Evolutionary conservation across 805 yeast genomes (phyloP).

Genomic region (Suhomyces pyralidae): DNA sequence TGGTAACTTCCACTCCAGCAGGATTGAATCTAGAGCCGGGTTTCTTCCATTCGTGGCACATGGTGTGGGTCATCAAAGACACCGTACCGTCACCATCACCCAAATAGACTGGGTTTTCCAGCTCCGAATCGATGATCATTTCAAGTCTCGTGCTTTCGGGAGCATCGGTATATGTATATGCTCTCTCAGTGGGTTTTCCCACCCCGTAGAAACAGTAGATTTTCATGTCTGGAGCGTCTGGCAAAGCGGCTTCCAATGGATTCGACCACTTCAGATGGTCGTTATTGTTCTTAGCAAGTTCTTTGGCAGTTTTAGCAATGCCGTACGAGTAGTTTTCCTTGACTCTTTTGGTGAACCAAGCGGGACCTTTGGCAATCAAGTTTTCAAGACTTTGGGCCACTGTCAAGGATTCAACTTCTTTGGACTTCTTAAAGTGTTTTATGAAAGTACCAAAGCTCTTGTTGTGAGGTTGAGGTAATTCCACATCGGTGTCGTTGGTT

Average conservation of each 20-base stretch:
- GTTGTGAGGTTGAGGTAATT: slow-evolving; percentile 16
- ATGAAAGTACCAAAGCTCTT: slow-evolving; percentile 13
- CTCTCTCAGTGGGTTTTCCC: slow-evolving; percentile 95
- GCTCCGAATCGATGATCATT: slow-evolving; percentile 67
- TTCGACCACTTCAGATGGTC: slow-evolving; percentile 85
- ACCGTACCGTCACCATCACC: slow-evolving; percentile 98
- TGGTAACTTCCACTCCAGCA: slow-evolving; percentile 63
- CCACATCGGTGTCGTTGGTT: slow-evolving; percentile 15
- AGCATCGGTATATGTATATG: slow-evolving; percentile 74
- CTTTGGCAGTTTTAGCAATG: slow-evolving; percentile 54
- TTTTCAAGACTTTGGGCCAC: slow-evolving; percentile 65
- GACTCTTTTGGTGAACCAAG: slow-evolving; percentile 69
- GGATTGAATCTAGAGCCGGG: slow-evolving; percentile 72
- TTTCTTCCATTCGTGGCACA: slow-evolving; percentile 89
- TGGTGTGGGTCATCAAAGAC: slow-evolving; percentile 77
- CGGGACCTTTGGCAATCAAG: slow-evolving; percentile 62
- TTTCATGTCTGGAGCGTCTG: slow-evolving; percentile 90
- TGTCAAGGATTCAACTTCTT: slow-evolving; percentile 51
- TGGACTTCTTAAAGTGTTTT: slow-evolving; percentile 6
- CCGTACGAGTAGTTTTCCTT: slow-evolving; percentile 77
- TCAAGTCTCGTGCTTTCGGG: slow-evolving; percentile 55
- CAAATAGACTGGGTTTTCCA: slow-evolving; percentile 62
- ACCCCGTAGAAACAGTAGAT: slow-evolving; percentile 90
- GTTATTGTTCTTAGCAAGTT: slow-evolving; percentile 63
- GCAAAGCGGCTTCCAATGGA: slow-evolving; percentile 88